Evolutionary conservation across 768 basidiomycete species (phyloP), one percentile per base, ranked within the genome.

Genomic region (Tylopilus rubrobrunneus): DNA sequence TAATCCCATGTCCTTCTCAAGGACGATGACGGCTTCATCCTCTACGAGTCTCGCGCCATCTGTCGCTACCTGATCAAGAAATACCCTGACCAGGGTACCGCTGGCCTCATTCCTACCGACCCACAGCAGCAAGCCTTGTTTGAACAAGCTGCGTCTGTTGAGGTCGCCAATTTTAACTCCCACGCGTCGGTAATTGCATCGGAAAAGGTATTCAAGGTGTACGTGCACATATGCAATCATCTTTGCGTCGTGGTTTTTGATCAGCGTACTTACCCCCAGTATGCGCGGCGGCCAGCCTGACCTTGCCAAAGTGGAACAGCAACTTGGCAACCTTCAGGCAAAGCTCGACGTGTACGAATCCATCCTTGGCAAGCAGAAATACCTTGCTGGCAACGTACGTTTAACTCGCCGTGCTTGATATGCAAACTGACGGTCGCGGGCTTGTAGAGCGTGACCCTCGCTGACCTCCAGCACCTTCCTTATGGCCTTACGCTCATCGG

Each of bases 1-100:
- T 58, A 19, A 58, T 5, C 25, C 34, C 1, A 15, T 6, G 0
- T 1, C 1, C 11, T 31, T 44, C 2, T 14, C 25, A 29, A 80
- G 77, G 73, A 83, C 48, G 84, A 87, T 25, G 83, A 82, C 41
- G 85, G 83, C 4, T 80, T 85, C 67, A 71, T 78, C 51, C 58
- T 89, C 25, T 86, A 76, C 65, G 84, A 86, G 61, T 78, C 77
- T 40, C 80, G 84, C 14, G 84, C 84, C 1, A 85, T 87, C 56
- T 66, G 63, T 37, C 77, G 81, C 14, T 89, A 87, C 63, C 61
- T 87, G 60, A 78, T 74, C 34, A 65, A 67, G 34, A 86, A 85
- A 65, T 81, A 82, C 58, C 63, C 76, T 25, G 83, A 69, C 47
- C 76, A 83, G 55, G 83, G 82, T 19, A 72, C 77, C 5, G 55